phyloP scores from a whole-genome alignment of 352 stramenopile genomes.

The Phytopythium mirpurense region DNA sequence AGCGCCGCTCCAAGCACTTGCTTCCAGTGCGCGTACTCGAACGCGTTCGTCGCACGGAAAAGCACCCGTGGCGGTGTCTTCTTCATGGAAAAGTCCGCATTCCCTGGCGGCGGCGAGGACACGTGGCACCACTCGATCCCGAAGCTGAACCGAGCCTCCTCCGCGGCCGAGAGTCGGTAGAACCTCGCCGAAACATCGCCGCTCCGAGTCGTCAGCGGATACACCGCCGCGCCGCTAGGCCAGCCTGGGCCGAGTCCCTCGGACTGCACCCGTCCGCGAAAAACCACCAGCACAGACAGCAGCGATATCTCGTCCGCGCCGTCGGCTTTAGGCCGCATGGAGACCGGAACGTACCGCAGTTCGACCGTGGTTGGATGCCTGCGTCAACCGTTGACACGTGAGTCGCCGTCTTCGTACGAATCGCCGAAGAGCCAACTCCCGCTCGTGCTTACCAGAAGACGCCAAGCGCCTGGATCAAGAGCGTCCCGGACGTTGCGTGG shows the following conservation, averaged over 20 bases:
- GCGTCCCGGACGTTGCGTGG: neutral
- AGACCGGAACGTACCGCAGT: neutral
- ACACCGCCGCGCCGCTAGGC: neutral
- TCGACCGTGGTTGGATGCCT: constrained; percentile 1
- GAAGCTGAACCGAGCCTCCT: constrained; percentile 1
- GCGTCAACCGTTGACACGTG: too few relatives aligned
- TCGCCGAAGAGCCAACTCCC: too few relatives aligned
- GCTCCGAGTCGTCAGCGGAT: neutral
- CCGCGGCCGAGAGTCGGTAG: neutral
- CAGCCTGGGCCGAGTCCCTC: neutral
- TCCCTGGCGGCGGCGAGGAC: neutral
- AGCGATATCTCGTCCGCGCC: neutral
- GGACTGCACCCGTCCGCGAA: neutral
- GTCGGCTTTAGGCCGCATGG: neutral
- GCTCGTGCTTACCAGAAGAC: constrained; percentile 5
- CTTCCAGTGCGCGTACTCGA: constrained; percentile 2
- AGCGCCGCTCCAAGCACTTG: neutral
- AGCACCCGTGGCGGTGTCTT: neutral
- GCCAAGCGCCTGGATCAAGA: constrained; percentile 1
- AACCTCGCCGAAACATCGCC: neutral
- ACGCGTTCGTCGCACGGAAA: constrained; percentile 1
- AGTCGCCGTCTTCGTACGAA: too few relatives aligned
- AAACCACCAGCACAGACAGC: neutral
- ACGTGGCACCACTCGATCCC: neutral
- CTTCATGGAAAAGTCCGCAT: too few relatives aligned